Evolutionary conservation across 306 rosid genomes (phyloP).

Genomic region (Lathyrus oleraceus): DNA sequence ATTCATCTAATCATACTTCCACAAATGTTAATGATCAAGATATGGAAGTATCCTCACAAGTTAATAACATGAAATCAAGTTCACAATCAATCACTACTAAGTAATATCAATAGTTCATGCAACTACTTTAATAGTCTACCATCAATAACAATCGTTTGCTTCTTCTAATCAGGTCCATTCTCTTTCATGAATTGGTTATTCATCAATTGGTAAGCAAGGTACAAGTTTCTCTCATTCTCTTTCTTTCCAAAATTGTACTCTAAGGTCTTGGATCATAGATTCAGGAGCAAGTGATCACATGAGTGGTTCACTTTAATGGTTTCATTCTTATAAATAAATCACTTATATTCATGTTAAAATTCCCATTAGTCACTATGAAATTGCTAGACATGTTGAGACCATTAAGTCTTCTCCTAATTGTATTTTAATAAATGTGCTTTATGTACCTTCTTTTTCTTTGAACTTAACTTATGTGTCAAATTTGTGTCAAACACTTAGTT

Average conservation of each 20-base stretch:
- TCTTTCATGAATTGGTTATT: neutral
- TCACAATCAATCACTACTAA: no score
- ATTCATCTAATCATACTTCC: no score
- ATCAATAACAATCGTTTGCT: neutral
- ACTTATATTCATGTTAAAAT: neutral
- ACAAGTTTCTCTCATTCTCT: neutral
- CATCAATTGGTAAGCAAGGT: neutral
- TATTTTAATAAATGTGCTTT: no score
- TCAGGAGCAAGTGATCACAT: neutral
- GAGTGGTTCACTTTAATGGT: neutral
- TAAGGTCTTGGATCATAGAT: neutral
- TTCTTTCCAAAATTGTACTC: neutral
- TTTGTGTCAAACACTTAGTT: no score
- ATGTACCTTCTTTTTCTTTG: no score
- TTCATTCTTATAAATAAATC: neutral
- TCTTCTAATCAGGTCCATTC: neutral
- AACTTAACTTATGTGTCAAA: no score
- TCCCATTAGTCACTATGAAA: no score
- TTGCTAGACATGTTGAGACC: neutral
- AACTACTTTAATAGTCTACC: neutral
- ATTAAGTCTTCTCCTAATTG: no score
- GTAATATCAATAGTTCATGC: no score
- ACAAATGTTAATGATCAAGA: no score
- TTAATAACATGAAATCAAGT: no score
- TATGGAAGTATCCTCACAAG: no score